Conservation (phyloP, 192 early-diverging fungal species). For the Coemansia sp. region DNA sequence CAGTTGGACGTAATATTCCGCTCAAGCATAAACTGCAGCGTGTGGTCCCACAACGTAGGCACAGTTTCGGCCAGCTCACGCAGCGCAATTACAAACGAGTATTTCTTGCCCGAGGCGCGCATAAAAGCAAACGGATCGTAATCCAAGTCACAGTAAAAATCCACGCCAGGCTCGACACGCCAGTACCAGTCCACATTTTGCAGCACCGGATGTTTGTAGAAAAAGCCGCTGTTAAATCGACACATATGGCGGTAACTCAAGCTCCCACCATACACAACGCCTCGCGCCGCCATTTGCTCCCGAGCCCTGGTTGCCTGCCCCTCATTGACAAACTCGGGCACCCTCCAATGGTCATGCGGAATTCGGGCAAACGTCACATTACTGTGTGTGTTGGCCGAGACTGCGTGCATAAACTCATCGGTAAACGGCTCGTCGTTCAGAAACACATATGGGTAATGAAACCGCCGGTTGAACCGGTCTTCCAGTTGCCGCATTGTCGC, state of each 20-base stretch:
- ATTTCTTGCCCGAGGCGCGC: conserved; percentile 70
- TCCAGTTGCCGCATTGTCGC: conserved; percentile 60
- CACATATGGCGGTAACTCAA: conserved; percentile 90
- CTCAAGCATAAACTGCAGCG: conserved; percentile 40
- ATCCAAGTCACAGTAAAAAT: conserved; percentile 77
- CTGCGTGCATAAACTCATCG: conserved; percentile 52
- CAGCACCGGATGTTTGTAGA: conserved; percentile 69
- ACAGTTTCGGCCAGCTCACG: conserved; percentile 57
- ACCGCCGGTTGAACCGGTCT: conserved; percentile 63
- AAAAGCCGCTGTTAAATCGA: conserved; percentile 59
- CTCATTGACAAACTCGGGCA: conserved; percentile 54
- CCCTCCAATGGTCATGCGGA: conserved; percentile 55
- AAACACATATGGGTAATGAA: conserved; percentile 73
- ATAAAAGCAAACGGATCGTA: conserved; percentile 85
- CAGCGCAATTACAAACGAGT: conserved; percentile 63
- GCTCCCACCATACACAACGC: conserved; percentile 71
- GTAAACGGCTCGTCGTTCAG: conserved; percentile 68
- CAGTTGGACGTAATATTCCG: conserved; percentile 33
- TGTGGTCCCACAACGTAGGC: conserved; percentile 57
- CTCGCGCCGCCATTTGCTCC: conserved; percentile 58
- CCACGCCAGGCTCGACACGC: conserved; percentile 83
- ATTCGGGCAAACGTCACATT: conserved; percentile 59
- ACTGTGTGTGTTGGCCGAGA: conserved; percentile 51
- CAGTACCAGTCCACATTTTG: conserved; percentile 80
- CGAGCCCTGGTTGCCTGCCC: conserved; percentile 33